phyloP scores from a whole-genome alignment of 441 rosid species.

The Gossypium davidsonii region DNA sequence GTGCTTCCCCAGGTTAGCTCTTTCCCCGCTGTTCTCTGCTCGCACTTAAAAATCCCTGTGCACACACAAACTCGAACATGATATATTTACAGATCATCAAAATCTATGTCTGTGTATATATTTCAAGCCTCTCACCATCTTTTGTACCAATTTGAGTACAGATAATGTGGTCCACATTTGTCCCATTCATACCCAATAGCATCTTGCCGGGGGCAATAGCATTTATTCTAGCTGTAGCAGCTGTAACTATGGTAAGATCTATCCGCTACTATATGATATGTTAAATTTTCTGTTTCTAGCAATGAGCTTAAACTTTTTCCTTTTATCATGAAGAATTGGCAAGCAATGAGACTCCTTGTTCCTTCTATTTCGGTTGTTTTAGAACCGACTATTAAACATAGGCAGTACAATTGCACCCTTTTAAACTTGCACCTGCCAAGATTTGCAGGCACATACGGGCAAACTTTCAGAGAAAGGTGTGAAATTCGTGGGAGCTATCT shows the following conservation, averaged over 20 bases:
- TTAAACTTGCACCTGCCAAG: constrained; percentile 26
- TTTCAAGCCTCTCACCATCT: neutral
- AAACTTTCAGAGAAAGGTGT: constrained; percentile 64
- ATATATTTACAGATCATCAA: neutral
- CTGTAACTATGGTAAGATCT: constrained; percentile 69
- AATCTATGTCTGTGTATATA: neutral
- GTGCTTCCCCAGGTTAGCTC: constrained; percentile 70
- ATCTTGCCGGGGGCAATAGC: constrained; percentile 65
- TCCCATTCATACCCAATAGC: constrained; percentile 64
- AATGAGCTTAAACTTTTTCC: neutral
- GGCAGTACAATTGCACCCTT: constrained; percentile 10
- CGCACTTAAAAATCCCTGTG: neutral
- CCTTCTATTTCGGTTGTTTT: neutral
- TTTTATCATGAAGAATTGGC: neutral
- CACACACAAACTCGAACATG: neutral
- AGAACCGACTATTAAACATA: neutral
- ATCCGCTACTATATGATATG: neutral
- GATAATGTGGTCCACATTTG: constrained; percentile 96
- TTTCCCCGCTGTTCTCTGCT: constrained; percentile 8
- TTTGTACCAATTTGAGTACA: constrained; percentile 22
- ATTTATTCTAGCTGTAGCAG: constrained; percentile 48
- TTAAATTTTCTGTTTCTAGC: neutral
- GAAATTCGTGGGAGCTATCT: constrained; percentile 57
- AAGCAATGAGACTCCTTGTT: neutral
- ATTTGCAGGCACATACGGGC: constrained; percentile 73